phyloP scores from a whole-genome alignment of 148 eudicot genomes.

The Oxyria digyna region DNA sequence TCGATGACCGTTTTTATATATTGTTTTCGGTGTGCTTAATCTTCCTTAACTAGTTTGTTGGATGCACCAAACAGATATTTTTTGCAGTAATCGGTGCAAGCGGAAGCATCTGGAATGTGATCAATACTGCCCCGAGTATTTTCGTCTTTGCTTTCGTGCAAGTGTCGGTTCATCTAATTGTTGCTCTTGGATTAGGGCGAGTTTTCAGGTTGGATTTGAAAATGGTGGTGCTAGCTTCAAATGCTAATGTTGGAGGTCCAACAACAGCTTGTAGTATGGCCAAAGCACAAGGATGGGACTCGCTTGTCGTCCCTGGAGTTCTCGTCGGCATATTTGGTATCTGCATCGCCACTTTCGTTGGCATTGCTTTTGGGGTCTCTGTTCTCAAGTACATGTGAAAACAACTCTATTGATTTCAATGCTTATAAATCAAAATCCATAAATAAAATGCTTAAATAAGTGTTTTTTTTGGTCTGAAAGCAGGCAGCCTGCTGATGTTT shows the following conservation, averaged over 20 bases:
- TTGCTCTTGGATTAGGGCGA: constrained; percentile 61
- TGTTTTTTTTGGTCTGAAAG: no score
- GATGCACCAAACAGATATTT: constrained; percentile 39
- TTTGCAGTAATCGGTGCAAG: constrained; percentile 87
- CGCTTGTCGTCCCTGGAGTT: constrained; percentile 67
- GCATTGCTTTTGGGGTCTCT: constrained; percentile 51
- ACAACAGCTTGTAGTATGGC: constrained; percentile 99
- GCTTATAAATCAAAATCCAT: no score
- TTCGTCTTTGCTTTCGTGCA: constrained; percentile 75
- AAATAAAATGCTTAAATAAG: no score
- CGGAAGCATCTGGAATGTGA: constrained; percentile 66
- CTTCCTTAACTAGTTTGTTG: background rate
- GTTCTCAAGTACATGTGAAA: constrained; percentile 56
- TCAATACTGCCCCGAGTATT: constrained; percentile 64
- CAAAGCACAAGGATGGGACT: constrained; percentile 77
- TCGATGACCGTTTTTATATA: background rate
- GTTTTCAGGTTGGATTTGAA: constrained; percentile 41
- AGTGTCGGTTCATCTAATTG: constrained; percentile 50
- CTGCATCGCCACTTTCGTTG: constrained; percentile 74
- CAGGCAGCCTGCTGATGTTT: no score
- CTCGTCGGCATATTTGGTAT: constrained; percentile 84
- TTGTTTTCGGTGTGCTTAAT: no score
- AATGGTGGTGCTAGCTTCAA: constrained; percentile 66
- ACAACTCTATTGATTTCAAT: background rate
- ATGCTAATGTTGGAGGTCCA: constrained; percentile 92